Conservation (phyloP, 306 rosid genomes). For the Senna tora region DNA sequence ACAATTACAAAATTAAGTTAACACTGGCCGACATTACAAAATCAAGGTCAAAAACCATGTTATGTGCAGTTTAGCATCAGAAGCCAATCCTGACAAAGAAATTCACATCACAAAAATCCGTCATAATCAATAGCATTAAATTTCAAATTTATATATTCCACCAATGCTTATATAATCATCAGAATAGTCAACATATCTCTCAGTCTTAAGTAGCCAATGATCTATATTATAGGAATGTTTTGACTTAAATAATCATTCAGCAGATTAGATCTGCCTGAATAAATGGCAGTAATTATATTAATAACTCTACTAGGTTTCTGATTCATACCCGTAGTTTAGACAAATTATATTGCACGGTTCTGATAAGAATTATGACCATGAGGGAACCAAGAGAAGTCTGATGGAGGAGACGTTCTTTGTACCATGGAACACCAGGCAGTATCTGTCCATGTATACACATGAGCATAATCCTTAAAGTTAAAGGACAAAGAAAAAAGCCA, state of each 20-base stretch:
- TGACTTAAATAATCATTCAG: slow-evolving; percentile 36
- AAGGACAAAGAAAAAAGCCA: slow-evolving; percentile 21
- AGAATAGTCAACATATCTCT: slow-evolving; percentile 22
- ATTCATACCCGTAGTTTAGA: slow-evolving; percentile 90
- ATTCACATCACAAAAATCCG: slow-evolving; percentile 28
- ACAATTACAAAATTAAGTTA: slow-evolving; percentile 14
- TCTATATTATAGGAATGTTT: slow-evolving; percentile 14
- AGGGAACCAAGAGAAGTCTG: slow-evolving; percentile 97
- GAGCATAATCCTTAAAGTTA: slow-evolving; percentile 39
- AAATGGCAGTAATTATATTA: slow-evolving; percentile 23
- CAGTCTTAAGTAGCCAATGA: slow-evolving; percentile 14
- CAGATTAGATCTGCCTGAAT: slow-evolving; percentile 28
- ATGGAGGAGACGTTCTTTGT: slow-evolving; percentile 96
- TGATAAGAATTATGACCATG: slow-evolving; percentile 88
- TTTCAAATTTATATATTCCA: slow-evolving; percentile 21
- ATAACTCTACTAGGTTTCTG: slow-evolving; percentile 30
- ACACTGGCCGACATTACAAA: slow-evolving; percentile 4
- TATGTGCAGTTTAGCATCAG: slow-evolving; percentile 13
- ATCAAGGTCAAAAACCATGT: slow-evolving; percentile 14
- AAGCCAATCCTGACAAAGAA: slow-evolving; percentile 18
- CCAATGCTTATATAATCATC: neutral
- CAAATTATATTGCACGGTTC: slow-evolving; percentile 95
- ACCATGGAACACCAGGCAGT: slow-evolving; percentile 89
- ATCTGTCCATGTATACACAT: slow-evolving; percentile 58
- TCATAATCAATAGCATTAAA: slow-evolving; percentile 20